Conservation (phyloP, 2,329 filamentous ascomycete genomes). For the Aspergillus aculeatus region DNA sequence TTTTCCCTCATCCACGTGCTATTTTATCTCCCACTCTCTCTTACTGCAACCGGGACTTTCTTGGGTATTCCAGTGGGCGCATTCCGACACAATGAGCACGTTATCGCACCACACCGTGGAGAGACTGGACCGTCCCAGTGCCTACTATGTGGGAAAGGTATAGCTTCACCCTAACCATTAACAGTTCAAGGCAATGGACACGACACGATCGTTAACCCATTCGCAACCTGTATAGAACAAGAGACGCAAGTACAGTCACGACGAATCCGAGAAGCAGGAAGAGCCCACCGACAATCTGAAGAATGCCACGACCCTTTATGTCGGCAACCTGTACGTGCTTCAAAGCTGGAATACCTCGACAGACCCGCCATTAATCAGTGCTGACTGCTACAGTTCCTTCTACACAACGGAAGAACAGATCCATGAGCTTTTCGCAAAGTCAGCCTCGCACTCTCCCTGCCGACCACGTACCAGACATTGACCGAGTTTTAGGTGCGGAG, state of each 20-base stretch:
- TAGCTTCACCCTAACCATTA: slow-evolving; percentile 6
- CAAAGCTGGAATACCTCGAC: neutral
- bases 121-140: slow-evolving; percentile 87
- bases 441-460: slow-evolving; percentile 17
- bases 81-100: slow-evolving; percentile 27
- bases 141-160: slow-evolving; percentile 85
- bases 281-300: slow-evolving; percentile 75
- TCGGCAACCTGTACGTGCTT: slow-evolving; percentile 78
- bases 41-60: neutral
- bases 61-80: neutral
- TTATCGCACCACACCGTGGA: slow-evolving; percentile 66
- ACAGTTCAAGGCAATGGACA: neutral
- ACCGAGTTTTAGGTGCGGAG: slow-evolving; percentile 63
- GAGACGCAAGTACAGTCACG: slow-evolving; percentile 62
- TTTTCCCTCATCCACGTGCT: neutral
- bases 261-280: slow-evolving; percentile 58
- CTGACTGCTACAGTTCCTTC: slow-evolving; percentile 65
- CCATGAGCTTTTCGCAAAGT: slow-evolving; percentile 93
- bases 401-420: slow-evolving; percentile 99
- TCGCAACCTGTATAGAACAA: slow-evolving; percentile 59
- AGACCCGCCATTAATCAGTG: neutral
- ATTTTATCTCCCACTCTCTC: neutral
- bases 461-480: neutral
- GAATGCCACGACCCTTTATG: slow-evolving; percentile 91
- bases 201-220: slow-evolving; percentile 8